Conservation (phyloP, 2,329 filamentous ascomycete genomes). For the Dactylellina sp. region DNA sequence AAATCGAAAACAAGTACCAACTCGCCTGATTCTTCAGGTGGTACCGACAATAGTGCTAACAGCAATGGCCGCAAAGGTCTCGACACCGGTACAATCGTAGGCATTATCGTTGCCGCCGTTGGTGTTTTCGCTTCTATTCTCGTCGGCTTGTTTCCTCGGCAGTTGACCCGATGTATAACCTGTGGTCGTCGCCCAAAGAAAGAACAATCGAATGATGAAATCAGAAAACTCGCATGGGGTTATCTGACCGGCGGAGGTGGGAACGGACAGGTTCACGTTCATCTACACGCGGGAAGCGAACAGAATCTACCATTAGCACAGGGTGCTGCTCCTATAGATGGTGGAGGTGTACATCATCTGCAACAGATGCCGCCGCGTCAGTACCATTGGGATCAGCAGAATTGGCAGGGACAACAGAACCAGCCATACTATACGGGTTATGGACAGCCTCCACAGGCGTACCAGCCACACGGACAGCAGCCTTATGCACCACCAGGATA, state of each 20-base stretch:
- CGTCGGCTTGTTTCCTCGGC: constrained; percentile 45
- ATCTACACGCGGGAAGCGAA: constrained; percentile 27
- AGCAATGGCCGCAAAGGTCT: constrained; percentile 13
- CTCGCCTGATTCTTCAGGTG: neutral
- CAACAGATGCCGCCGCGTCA: constrained; percentile 14
- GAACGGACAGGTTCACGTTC: constrained; percentile 14
- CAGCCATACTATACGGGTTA: constrained; percentile 21
- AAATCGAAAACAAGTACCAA: neutral
- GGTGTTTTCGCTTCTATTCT: constrained; percentile 36
- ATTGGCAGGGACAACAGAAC: constrained; percentile 21
- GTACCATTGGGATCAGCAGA: neutral
- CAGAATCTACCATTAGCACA: constrained; percentile 20
- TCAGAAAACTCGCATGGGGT: constrained; percentile 29
- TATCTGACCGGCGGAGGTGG: constrained; percentile 29
- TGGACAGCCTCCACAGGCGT: constrained; percentile 19
- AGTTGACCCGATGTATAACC: constrained; percentile 44
- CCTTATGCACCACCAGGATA: neutral
- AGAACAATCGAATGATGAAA: constrained; percentile 42
- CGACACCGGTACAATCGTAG: constrained; percentile 38
- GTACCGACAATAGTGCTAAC: neutral
- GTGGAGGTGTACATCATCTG: neutral
- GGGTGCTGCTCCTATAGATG: constrained; percentile 9
- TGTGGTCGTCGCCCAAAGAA: constrained; percentile 52
- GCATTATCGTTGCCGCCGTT: constrained; percentile 37
- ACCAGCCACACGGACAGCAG: constrained; percentile 28